Evolutionary conservation across 2,329 filamentous ascomycete genomes (phyloP).

Genomic region (Phialophora expanda): DNA sequence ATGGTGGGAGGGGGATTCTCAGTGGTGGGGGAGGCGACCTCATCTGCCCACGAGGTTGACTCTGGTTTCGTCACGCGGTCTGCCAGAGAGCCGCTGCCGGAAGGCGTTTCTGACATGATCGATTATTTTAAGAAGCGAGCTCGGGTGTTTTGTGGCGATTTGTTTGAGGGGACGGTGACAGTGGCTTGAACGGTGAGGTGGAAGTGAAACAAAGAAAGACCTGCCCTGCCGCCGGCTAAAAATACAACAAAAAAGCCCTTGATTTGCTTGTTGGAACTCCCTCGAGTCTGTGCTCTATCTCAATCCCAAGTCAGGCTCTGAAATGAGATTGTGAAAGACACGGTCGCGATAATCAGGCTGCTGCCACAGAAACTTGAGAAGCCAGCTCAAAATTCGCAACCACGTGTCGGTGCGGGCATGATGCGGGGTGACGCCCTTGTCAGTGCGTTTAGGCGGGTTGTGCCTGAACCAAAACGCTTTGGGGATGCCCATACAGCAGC

Average conservation of each 20-base stretch:
- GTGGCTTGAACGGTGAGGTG: conserved; percentile 3
- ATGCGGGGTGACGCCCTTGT: neutral
- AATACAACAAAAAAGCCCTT: conserved; percentile 9
- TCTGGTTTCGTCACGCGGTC: conserved; percentile 56
- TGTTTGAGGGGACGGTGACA: neutral
- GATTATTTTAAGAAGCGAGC: conserved; percentile 20
- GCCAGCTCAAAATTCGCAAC: neutral
- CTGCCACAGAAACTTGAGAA: neutral
- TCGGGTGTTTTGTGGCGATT: neutral
- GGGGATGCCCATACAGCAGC: neutral
- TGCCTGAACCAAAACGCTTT: neutral
- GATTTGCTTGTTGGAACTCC: neutral
- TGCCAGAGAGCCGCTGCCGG: conserved; percentile 50
- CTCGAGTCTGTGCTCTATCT: neutral
- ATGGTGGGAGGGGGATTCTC: conserved; percentile 34
- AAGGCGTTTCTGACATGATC: conserved; percentile 48
- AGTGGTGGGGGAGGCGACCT: conserved; percentile 43
- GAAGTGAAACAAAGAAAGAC: conserved; percentile 21
- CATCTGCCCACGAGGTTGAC: conserved; percentile 50
- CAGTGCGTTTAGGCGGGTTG: neutral
- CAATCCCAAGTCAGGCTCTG: neutral
- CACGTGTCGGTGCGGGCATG: neutral
- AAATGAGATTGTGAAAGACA: conserved; percentile 2
- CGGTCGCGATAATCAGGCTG: neutral
- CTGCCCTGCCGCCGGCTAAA: conserved; percentile 12